Conservation (phyloP, 1,139 yeast species). For the Yamadazyma oceani region DNA sequence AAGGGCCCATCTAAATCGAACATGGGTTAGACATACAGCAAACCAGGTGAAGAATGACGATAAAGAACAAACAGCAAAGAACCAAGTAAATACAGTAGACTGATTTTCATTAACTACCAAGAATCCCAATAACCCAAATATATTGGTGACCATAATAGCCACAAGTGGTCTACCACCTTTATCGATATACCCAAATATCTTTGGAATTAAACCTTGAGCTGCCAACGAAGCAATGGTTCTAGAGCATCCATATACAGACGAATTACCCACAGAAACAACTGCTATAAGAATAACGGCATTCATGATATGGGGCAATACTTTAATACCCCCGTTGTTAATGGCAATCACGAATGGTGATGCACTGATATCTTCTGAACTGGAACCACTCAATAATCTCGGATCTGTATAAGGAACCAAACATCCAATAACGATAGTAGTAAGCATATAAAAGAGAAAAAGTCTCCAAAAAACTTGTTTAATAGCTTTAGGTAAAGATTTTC, state of each 20-base stretch:
- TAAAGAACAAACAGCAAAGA: constrained; percentile 65
- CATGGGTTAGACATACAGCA: constrained; percentile 38
- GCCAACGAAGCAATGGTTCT: constrained; percentile 57
- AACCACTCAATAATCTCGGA: constrained; percentile 35
- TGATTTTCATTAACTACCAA: constrained; percentile 53
- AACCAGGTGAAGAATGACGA: constrained; percentile 57
- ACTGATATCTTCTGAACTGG: constrained; percentile 29
- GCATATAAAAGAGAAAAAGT: constrained; percentile 57
- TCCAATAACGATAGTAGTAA: constrained; percentile 48
- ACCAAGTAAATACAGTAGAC: constrained; percentile 58
- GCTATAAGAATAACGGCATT: constrained; percentile 54
- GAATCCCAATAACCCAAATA: constrained; percentile 63
- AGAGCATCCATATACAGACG: constrained; percentile 56
- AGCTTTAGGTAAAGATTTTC: constrained; percentile 67
- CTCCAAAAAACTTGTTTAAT: constrained; percentile 76
- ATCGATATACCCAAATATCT: constrained; percentile 52
- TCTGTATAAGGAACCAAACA: constrained; percentile 45
- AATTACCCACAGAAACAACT: constrained; percentile 54
- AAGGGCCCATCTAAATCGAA: constrained; percentile 42
- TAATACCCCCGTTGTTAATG: constrained; percentile 37
- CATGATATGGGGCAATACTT: constrained; percentile 49
- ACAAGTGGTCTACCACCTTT: constrained; percentile 57
- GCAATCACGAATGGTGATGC: constrained; percentile 48
- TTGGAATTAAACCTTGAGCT: constrained; percentile 48
- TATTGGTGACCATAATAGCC: constrained; percentile 48